Evolutionary conservation across 129 eudicot genomes (phyloP), one percentile per base, ranked within the genome.

Genomic region (Pulicaria dysenterica): DNA sequence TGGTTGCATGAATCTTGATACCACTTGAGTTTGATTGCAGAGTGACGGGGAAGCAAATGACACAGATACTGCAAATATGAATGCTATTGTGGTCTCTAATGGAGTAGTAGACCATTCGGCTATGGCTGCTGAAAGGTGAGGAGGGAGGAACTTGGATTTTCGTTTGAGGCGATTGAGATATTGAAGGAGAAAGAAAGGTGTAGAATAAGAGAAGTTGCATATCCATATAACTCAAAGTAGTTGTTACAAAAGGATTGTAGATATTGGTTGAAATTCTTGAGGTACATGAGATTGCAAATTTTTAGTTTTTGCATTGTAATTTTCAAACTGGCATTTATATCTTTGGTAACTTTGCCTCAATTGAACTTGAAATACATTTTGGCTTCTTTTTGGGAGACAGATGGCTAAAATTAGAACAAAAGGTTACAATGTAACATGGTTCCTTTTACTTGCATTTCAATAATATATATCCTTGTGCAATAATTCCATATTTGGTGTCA

Each of bases 1-100:
- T 13, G 46, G 53, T 15, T 31, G 13, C 34, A 24, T 50, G 0
- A 49, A 36, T 68, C 44, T 44, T 54, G 68, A 59, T 67, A 53
- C 47, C 13, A 62, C 19, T 73, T 58, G 51, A 48, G 47, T 46
- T 64, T 63, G 3, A 74, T 45, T 34, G 43, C 81, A 90, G 96
- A 82, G 77, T 60, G 84, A 83, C 15, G 79, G 81, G 63, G 94
- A 81, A 81, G 77, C 84, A 59, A 81, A 90, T 47, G 80, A 80
- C 62, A 72, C 74, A 6, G 76, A 80, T 69, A 81, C 68, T 49
- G 77, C 77, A 78, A 76, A 78, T 53, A 67, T 83, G 51, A 60
- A 82, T 58, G 84, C 76, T 39, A 74, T 82, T 46, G 65, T 76
- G 17, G 73, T 69, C 44, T 67, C 77, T 55, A 84, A 81, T 47